These are phyloP conservation scores for Fomitopsis schrenkii DNA, from an alignment of 1,284 basidiomycete genomes.

Conservation along the genomic window DNA sequence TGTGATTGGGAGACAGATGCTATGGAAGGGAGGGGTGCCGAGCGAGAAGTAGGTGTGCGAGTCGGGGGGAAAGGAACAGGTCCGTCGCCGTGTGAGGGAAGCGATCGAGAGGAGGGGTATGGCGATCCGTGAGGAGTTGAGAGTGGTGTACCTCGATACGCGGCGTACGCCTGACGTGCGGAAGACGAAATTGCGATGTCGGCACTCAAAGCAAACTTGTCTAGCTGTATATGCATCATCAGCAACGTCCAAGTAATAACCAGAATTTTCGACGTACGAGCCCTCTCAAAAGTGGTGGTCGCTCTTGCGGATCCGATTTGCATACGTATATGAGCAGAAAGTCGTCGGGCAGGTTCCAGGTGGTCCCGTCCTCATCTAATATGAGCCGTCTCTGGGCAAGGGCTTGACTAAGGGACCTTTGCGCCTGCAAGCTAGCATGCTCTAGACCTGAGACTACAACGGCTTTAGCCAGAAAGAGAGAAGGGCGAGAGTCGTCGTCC, in stretches of 20 bases:
- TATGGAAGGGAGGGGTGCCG: constrained; percentile 13
- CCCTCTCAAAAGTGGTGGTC: constrained; percentile 58
- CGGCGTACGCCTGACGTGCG: constrained; percentile 20
- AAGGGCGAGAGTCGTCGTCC: constrained; percentile 10
- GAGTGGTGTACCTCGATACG: constrained; percentile 19
- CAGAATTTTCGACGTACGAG: constrained; percentile 42
- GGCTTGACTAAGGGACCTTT: constrained; percentile 53
- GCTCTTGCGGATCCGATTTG: constrained; percentile 53
- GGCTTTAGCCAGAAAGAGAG: constrained; percentile 47
- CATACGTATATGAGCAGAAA: constrained; percentile 75
- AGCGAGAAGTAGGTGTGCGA: constrained; percentile 19
- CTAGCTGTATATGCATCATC: constrained; percentile 44
- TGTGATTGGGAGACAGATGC: constrained; percentile 11
- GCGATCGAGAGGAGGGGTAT: constrained; percentile 33
- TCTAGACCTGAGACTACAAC: constrained; percentile 71
- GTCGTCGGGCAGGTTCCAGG: constrained; percentile 60
- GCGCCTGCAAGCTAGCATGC: constrained; percentile 47
- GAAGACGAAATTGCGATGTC: constrained; percentile 35
- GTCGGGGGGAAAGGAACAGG: constrained; percentile 21
- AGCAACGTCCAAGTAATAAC: not conserved
- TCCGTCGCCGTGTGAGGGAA: constrained; percentile 26
- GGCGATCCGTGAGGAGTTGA: constrained; percentile 24
- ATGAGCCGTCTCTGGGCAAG: constrained; percentile 50
- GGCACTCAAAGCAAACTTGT: constrained; percentile 73
- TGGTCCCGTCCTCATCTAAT: constrained; percentile 32